Percentiles rank a stretch among this genome's conserved stretches.
Evolutionary conservation across 345 rosid species (phyloP).

Genomic region (Anacardium occidentale): DNA sequence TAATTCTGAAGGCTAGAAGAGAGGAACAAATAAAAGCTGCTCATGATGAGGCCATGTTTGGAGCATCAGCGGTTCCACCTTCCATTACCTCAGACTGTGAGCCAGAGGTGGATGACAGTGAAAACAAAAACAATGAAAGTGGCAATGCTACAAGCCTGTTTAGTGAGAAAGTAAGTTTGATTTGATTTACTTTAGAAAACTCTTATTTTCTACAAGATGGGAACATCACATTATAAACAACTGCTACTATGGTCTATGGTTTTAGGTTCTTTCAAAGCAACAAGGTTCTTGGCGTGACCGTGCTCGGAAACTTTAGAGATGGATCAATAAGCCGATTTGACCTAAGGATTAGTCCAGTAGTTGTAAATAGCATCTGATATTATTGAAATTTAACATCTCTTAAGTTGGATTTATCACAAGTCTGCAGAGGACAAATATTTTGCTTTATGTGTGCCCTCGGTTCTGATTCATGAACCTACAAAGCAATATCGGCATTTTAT

Average conservation of each 20-base stretch:
- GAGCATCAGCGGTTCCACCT: conserved; percentile 43
- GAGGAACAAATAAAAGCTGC: conserved; percentile 74
- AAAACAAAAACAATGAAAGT: conserved; percentile 37
- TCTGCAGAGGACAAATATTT: neutral
- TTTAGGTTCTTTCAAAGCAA: conserved; percentile 86
- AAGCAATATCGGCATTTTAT: no score
- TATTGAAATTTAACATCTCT: neutral
- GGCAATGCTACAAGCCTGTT: conserved; percentile 47
- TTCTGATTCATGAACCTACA: no score
- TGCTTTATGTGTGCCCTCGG: no score
- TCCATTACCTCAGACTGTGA: conserved; percentile 33
- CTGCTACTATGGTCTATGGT: conserved; percentile 1
- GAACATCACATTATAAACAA: neutral
- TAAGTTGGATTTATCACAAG: neutral
- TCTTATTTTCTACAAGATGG: neutral
- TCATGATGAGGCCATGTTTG: conserved; percentile 96
- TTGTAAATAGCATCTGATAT: neutral
- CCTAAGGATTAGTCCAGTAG: neutral
- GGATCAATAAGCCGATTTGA: conserved; percentile 8
- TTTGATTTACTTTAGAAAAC: neutral
- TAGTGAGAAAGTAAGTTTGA: conserved; percentile 64
- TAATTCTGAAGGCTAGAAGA: conserved; percentile 53
- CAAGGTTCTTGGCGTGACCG: conserved; percentile 98
- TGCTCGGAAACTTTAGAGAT: conserved; percentile 58
- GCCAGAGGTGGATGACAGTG: conserved; percentile 31